These are phyloP conservation scores for Aspergillus incahuasiensis DNA, from an alignment of 495 filamentous ascomycete genomes.

Conservation along the genomic window DNA sequence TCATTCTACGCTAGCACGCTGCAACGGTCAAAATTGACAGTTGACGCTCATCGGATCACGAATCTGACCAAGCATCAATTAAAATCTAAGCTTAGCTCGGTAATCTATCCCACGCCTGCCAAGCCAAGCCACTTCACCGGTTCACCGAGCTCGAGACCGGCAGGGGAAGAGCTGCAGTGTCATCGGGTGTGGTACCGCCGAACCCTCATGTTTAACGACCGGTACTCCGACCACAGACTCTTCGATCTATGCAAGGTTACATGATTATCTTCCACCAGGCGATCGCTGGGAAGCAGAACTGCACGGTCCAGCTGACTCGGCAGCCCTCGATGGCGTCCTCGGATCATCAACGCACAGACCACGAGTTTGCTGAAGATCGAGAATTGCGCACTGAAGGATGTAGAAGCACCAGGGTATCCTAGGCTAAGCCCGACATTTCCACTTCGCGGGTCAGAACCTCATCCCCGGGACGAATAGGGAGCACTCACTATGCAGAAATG, in stretches of 20 bases:
- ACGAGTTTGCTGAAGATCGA: conserved; percentile 73
- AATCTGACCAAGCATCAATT: neutral
- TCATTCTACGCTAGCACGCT: neutral
- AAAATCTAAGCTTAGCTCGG: neutral
- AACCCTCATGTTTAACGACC: conserved; percentile 1
- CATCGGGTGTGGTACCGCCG: conserved; percentile 14
- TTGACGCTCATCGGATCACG: neutral
- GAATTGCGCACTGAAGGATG: conserved; percentile 73
- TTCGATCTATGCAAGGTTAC: neutral
- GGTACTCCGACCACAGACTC: conserved; percentile 2
- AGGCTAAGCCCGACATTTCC: conserved; percentile 86
- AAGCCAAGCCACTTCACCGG: neutral
- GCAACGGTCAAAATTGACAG: neutral
- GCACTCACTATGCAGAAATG: conserved; percentile 64
- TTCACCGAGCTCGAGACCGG: neutral
- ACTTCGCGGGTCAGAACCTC: conserved; percentile 20
- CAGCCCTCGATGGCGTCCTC: conserved; percentile 82
- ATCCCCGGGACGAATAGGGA: neutral
- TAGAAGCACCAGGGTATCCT: conserved; percentile 65
- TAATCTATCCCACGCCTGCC: neutral
- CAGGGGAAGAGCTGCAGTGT: neutral
- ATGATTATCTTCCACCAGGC: conserved; percentile 35
- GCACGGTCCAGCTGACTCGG: conserved; percentile 88
- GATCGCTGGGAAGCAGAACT: conserved; percentile 69
- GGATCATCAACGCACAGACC: conserved; percentile 81